Conservation (phyloP, 768 basidiomycete genomes). For the Boletus eberwhitei region DNA sequence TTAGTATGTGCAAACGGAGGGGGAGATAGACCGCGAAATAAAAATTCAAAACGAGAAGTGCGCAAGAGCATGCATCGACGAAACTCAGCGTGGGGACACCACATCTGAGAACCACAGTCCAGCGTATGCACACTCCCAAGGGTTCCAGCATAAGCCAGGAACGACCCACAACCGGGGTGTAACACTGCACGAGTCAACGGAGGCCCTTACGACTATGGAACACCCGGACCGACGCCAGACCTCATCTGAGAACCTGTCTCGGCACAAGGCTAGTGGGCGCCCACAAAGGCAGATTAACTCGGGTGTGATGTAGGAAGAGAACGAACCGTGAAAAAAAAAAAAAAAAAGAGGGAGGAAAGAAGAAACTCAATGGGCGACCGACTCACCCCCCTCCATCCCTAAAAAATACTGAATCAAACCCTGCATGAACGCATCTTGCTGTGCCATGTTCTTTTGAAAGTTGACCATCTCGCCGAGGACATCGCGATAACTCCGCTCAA, state of each 20-base stretch:
- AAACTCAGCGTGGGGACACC: not conserved
- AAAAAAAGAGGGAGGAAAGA: not conserved
- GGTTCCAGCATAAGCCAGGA: not conserved
- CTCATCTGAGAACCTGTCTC: not conserved
- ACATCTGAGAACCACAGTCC: not conserved
- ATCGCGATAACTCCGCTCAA: slow-evolving; percentile 64
- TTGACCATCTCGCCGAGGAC: slow-evolving; percentile 69
- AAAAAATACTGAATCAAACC: slow-evolving; percentile 79
- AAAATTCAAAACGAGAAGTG: not conserved
- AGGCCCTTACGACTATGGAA: not conserved
- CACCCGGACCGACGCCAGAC: not conserved
- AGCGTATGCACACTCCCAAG: not conserved
- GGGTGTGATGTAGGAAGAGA: not conserved
- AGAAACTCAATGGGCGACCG: slow-evolving; percentile 13
- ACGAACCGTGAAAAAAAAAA: not conserved
- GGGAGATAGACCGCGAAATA: not conserved
- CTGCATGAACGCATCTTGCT: slow-evolving; percentile 84
- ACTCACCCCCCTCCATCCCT: slow-evolving; percentile 60
- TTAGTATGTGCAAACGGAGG: slow-evolving; percentile 4
- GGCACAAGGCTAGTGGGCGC: not conserved
- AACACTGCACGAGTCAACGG: not conserved
- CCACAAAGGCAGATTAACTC: not conserved
- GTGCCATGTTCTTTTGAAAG: slow-evolving; percentile 71
- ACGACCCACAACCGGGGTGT: too few relatives aligned
- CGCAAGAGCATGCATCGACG: not conserved